These are phyloP conservation scores for Tubosaeta brunneosetosa DNA, from an alignment of 768 basidiomycete genomes.

Conservation along the genomic window DNA sequence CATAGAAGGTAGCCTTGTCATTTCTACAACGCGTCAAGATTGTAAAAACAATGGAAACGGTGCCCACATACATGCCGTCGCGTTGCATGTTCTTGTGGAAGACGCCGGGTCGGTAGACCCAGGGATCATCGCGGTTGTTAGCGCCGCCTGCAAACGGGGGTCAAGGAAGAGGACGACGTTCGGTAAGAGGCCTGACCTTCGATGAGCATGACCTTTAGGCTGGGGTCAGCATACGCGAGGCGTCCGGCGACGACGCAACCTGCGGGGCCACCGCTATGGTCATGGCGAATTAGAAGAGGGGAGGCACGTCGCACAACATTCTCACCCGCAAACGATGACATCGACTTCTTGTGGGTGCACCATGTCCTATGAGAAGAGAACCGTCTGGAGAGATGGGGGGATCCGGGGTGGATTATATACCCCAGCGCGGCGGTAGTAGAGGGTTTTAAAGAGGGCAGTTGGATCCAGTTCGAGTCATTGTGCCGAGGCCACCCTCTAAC, in stretches of 20 bases:
- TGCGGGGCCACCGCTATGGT: not conserved
- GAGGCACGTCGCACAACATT: not conserved
- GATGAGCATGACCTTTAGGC: not conserved
- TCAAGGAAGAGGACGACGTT: not conserved
- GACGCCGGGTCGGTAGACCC: not conserved
- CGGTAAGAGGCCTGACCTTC: not conserved
- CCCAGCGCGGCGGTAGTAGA: not conserved
- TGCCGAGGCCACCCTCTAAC: no score
- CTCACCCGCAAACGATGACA: constrained; percentile 58
- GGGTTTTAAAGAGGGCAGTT: no score
- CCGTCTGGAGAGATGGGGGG: not conserved
- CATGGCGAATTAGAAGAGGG: not conserved
- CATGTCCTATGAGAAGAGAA: constrained; percentile 19
- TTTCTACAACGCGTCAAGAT: not conserved
- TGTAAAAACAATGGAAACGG: not conserved
- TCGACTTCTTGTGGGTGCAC: constrained; percentile 68
- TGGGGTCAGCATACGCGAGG: not conserved
- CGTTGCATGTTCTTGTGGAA: not conserved
- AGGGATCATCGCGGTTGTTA: not conserved
- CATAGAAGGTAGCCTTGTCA: not conserved
- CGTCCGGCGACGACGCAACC: not conserved
- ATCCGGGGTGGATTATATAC: not conserved
- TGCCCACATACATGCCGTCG: not conserved
- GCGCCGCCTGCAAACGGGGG: not conserved
- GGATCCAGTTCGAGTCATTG: no score